These are phyloP conservation scores for Yamadazyma olivae DNA, from an alignment of 805 yeast genomes.

Conservation along the genomic window DNA sequence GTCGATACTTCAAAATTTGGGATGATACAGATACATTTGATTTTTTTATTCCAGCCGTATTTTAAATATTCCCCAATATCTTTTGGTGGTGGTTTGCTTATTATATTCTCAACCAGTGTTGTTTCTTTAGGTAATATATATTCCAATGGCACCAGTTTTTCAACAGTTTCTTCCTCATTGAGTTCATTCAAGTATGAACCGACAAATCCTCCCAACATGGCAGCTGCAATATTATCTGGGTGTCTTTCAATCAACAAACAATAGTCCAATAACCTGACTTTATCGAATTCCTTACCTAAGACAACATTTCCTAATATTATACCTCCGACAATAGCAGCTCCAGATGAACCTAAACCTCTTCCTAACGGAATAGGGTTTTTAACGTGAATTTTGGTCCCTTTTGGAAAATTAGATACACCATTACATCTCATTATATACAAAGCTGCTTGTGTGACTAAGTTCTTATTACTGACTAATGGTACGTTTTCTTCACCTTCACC, in stretches of 20 bases:
- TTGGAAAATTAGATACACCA: slow-evolving; percentile 71
- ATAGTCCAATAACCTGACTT: slow-evolving; percentile 85
- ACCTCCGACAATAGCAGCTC: slow-evolving; percentile 98
- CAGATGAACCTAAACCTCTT: slow-evolving; percentile 95
- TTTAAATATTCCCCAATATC: slow-evolving; percentile 86
- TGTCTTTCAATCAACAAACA: slow-evolving; percentile 97
- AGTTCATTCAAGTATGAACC: slow-evolving; percentile 90
- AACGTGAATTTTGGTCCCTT: slow-evolving; percentile 78
- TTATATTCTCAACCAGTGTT: slow-evolving; percentile 53
- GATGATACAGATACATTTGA: slow-evolving; percentile 86
- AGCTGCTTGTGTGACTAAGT: slow-evolving; percentile 90
- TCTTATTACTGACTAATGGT: slow-evolving; percentile 73
- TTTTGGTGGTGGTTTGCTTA: slow-evolving; percentile 58
- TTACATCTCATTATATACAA: slow-evolving; percentile 86
- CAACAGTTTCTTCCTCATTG: slow-evolving; percentile 63
- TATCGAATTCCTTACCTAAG: slow-evolving; percentile 68
- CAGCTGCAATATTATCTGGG: slow-evolving; percentile 97
- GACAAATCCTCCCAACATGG: slow-evolving; percentile 98
- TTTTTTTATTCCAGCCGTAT: slow-evolving; percentile 76
- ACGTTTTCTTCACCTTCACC: slow-evolving; percentile 82
- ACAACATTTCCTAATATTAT: slow-evolving; percentile 84
- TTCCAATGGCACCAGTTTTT: slow-evolving; percentile 72
- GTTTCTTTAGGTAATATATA: slow-evolving; percentile 75
- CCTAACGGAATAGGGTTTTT: slow-evolving; percentile 93
- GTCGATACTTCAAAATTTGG: slow-evolving; percentile 95